A percentile compares a stretch with the other conserved stretches of the same genome.
These are phyloP conservation scores for Didymella sp. DNA, from an alignment of 2,329 filamentous ascomycete genomes.

Conservation along the genomic window DNA sequence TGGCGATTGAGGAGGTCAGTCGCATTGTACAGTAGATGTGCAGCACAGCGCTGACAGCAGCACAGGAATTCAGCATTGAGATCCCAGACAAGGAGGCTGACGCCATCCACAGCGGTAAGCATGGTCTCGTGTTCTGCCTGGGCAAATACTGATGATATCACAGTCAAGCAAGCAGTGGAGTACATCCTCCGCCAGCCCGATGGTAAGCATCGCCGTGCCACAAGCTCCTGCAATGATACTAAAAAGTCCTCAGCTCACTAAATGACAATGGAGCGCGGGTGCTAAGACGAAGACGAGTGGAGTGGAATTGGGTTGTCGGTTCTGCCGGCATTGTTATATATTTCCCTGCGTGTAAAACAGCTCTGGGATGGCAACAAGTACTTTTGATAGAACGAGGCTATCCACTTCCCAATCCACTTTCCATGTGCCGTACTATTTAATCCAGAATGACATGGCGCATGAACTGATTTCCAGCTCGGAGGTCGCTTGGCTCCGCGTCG, in stretches of 20 bases:
- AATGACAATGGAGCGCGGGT: constrained; percentile 25
- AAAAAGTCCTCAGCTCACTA: constrained; percentile 45
- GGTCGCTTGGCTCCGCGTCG: constrained; percentile 1
- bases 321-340: constrained; percentile 47
- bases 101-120: constrained; percentile 88
- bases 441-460: too few species aligned
- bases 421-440: too few species aligned
- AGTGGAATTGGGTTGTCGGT: constrained; percentile 42
- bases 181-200: constrained; percentile 95
- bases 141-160: constrained; percentile 42
- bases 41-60: constrained; percentile 21
- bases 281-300: constrained; percentile 31
- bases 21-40: constrained; percentile 11
- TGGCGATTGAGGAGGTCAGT: constrained; percentile 97
- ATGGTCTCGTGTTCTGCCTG: not conserved
- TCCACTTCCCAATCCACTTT: constrained; percentile 30
- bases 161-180: constrained; percentile 92
- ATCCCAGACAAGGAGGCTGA: constrained; percentile 98
- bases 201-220: constrained; percentile 64
- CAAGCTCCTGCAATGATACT: constrained; percentile 12
- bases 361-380: constrained; percentile 46
- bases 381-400: constrained; percentile 46
- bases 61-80: constrained; percentile 85
- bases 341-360: constrained; percentile 50
- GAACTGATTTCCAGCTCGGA: constrained; percentile 1